phyloP scores from a whole-genome alignment of 331 rosid genomes.

The Quercus tomentella region DNA sequence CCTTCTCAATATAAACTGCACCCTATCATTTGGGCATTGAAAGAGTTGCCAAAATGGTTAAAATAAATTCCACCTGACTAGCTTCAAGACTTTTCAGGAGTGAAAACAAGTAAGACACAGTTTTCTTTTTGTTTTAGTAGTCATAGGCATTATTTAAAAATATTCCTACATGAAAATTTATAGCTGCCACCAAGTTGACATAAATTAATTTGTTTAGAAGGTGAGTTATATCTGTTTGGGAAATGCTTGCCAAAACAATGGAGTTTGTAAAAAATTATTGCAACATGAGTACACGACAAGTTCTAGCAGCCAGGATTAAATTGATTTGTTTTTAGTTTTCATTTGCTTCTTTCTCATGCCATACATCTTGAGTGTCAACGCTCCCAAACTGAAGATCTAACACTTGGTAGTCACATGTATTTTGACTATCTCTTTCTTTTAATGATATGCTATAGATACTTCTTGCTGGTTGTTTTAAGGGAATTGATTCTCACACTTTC shows the following conservation, averaged over 20 bases:
- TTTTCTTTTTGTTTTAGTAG: background rate
- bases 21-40: background rate
- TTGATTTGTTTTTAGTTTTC: background rate
- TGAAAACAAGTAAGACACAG: background rate
- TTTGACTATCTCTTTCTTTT: too few relatives aligned
- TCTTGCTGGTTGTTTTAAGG: too few relatives aligned
- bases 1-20: background rate
- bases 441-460: too few relatives aligned
- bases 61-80: background rate
- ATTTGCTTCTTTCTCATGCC: background rate
- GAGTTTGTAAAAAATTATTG: background rate
- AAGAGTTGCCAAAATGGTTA: background rate
- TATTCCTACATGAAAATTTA: background rate
- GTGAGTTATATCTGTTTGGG: background rate
- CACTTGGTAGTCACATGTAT: too few relatives aligned
- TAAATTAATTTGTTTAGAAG: background rate
- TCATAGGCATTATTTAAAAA: background rate
- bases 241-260: background rate
- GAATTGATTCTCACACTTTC: too few relatives aligned
- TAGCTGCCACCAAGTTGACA: background rate
- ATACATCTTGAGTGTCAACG: background rate
- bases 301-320: background rate
- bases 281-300: background rate
- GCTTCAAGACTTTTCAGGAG: background rate
- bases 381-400: too few relatives aligned